Conservation (phyloP, 2,329 filamentous ascomycete species). For the Neonectria magnoliae region DNA sequence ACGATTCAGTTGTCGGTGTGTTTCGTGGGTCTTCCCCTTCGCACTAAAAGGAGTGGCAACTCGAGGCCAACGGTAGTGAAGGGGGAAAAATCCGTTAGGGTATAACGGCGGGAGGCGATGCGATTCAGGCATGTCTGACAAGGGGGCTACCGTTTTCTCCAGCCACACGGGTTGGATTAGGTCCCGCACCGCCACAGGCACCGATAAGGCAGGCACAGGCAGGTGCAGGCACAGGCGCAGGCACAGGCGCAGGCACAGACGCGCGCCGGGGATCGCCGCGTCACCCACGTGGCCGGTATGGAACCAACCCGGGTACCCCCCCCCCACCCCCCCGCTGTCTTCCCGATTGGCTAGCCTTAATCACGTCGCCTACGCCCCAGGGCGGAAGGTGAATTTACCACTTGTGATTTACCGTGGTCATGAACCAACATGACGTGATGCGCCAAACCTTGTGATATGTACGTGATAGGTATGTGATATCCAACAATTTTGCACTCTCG, state of each 20-base stretch:
- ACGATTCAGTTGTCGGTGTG: slow-evolving; percentile 14
- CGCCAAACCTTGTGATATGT: not conserved
- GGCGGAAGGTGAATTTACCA: not conserved
- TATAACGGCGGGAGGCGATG: not conserved
- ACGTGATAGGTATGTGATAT: not conserved
- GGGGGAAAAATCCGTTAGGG: not conserved
- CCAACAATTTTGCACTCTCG: not conserved
- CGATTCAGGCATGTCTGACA: slow-evolving; percentile 12
- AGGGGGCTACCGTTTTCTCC: not conserved
- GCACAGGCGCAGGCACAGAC: too few relatives aligned
- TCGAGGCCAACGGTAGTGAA: not conserved
- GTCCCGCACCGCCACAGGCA: slow-evolving; percentile 1
- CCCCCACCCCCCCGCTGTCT: slow-evolving; percentile 14
- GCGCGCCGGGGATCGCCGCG: slow-evolving; percentile 19
- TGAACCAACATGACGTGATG: not conserved
- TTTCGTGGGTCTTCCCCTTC: slow-evolving; percentile 8
- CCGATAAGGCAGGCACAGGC: not conserved
- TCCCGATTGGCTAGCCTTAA: slow-evolving; percentile 40
- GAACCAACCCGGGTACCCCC: slow-evolving; percentile 13
- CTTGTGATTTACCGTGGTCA: not conserved
- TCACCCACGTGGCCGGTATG: slow-evolving; percentile 24
- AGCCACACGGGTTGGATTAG: not conserved
- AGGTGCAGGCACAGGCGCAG: too few relatives aligned
- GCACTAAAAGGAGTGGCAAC: slow-evolving; percentile 12
- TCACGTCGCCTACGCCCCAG: slow-evolving; percentile 4